Evolutionary conservation across 768 basidiomycete genomes (phyloP), one percentile per base, ranked within the genome.

Genomic region (Obba rivulosa): DNA sequence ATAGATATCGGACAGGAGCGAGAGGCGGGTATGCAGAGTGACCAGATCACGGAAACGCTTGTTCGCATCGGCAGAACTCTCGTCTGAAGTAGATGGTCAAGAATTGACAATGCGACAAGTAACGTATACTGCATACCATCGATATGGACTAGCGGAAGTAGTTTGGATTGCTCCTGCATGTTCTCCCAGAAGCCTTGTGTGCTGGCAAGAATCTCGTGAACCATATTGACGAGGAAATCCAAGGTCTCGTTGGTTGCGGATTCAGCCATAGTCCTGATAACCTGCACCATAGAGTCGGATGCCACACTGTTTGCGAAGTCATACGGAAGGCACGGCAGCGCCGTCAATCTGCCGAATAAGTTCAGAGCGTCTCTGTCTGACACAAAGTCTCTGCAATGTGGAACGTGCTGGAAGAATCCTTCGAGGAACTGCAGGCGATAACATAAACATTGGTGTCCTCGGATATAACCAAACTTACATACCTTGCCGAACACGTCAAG

Each of bases 311-410:
- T 85, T 16, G 86, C 84, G 61, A 89, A 94, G 62, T 93, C 87
- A 51, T 87, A 89, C 0, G 96, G 93, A 23, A 94, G 72, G 62
- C 88, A 94, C 11, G 93, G 88, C 24, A 94, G 72, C 17, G 80
- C 79, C 25, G 93, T 84, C 36, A 97, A 72, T 55, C 79, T 76
- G 54, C 91, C 83, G 47, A 98, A 70, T 56, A 77, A 73, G 54
- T 82, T 71, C 35, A 97, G 74, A 41, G 90, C 81, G 58, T 93
- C 79, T 4, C 83, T 74, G 51, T 77, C 74, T 41, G 76, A 69
- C 51, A 96, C 80, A 63, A 97, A 97, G 57, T 97, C 95, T 55
- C 82, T 82, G 72, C 89, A 89, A 64, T 97, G 90, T 20, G 83
- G 80, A 1, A 82, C 75, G 61, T 95, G 93, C 58, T 94, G 92